phyloP scores from a whole-genome alignment of 176 grass and related monocot species.

The Hordeum vulgare region DNA sequence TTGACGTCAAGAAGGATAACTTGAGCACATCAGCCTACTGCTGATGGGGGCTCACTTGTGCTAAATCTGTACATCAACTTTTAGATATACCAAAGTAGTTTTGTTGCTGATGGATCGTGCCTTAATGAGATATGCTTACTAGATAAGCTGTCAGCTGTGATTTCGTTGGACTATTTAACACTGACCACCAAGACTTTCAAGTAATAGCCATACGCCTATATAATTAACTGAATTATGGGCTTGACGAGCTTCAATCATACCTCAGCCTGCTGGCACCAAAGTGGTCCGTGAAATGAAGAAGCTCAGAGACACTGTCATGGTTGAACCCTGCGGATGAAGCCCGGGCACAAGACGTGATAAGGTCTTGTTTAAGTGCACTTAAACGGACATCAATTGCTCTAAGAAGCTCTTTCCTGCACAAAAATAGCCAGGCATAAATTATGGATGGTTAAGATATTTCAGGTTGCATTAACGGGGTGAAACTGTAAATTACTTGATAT shows the following conservation, averaged over 20 bases:
- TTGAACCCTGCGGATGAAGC: constrained; percentile 85
- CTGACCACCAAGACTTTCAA: not conserved
- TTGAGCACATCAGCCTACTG: not conserved
- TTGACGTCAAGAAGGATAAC: not conserved
- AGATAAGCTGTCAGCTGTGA: constrained; percentile 1
- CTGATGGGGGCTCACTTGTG: not conserved
- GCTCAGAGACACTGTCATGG: constrained; percentile 55
- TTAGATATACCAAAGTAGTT: not conserved
- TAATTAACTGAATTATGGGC: not conserved
- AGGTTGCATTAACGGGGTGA: not conserved
- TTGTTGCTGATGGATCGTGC: not conserved
- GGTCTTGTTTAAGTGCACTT: constrained; percentile 79
- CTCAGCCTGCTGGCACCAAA: constrained; percentile 68
- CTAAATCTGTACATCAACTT: not conserved
- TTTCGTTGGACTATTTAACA: not conserved
- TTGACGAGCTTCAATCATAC: constrained; percentile 41
- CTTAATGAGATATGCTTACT: not conserved
- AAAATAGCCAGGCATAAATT: constrained; percentile 19
- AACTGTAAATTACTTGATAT: constrained; percentile 5
- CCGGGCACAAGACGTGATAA: constrained; percentile 63
- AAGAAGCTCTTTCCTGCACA: constrained; percentile 80
- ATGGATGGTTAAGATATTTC: constrained; percentile 2
- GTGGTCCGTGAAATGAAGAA: constrained; percentile 77
- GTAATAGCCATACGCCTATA: not conserved
- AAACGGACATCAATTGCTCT: constrained; percentile 89